These are phyloP conservation scores for Sordariomycetes sp. DNA, from an alignment of 2,329 filamentous ascomycete genomes.

Conservation along the genomic window DNA sequence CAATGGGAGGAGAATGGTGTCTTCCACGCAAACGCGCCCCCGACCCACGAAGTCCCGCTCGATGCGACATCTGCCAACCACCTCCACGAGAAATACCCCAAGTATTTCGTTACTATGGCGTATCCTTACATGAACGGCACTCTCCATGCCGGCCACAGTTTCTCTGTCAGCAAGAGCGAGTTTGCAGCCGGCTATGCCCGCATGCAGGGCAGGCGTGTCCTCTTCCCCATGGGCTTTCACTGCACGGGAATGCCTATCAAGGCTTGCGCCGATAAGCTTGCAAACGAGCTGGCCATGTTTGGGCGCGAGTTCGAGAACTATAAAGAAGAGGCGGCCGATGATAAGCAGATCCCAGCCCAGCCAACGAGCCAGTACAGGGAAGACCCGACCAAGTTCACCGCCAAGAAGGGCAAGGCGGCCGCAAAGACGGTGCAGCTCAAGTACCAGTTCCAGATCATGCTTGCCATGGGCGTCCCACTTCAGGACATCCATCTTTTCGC, in stretches of 20 bases:
- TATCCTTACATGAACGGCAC: conserved; percentile 57
- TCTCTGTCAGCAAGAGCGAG: conserved; percentile 87
- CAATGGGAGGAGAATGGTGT: conserved; percentile 42
- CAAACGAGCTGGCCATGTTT: conserved; percentile 80
- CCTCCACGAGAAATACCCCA: conserved; percentile 71
- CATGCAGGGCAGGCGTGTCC: conserved; percentile 78
- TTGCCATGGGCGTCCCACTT: conserved; percentile 74
- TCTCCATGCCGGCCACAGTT: conserved; percentile 84
- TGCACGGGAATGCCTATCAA: conserved; percentile 95
- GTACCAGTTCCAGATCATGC: conserved; percentile 94
- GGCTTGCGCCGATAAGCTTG: conserved; percentile 90
- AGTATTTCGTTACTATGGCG: conserved; percentile 64
- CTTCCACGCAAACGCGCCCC: conserved; percentile 80
- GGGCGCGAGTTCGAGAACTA: conserved; percentile 78
- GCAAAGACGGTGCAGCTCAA: conserved; percentile 88
- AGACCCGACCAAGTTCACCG: conserved; percentile 82
- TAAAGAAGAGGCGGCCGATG: conserved; percentile 37
- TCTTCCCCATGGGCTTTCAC: conserved; percentile 93
- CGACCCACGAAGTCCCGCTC: conserved; percentile 64
- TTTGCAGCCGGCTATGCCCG: conserved; percentile 79
- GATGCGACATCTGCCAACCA: conserved; percentile 63
- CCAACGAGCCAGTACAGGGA: conserved; percentile 63
- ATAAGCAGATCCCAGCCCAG: conserved; percentile 44
- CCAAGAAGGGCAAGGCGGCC: conserved; percentile 85
- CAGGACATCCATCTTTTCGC: conserved; percentile 91